Evolutionary conservation across 352 stramenopile genomes (phyloP), one percentile per base, ranked within the genome.

Genomic region (Globisporangium heterothallicum): DNA sequence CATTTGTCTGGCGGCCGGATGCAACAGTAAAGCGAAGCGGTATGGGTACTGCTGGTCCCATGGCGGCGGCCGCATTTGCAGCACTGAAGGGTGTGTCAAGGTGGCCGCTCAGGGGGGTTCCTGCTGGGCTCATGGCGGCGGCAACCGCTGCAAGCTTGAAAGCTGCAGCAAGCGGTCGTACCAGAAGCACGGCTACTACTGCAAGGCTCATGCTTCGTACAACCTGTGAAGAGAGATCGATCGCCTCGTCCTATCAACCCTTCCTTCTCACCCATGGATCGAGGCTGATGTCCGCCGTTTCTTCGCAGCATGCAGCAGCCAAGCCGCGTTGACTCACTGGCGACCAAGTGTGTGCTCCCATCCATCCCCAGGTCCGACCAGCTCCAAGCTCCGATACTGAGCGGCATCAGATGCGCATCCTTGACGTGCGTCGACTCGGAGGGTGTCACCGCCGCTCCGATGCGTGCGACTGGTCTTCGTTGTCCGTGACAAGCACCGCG

Each of bases 131-230:
- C 69, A 78, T 35, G 69, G 69, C 40, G 68, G 68, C 29, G 69
- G 69, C 51, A 74, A 72, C 49, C 64, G 64, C 41, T 81, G 71
- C 59, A 65, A 63, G 27, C 54, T 70, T 27, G 65, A 75, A 16
- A 66, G 68, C 36, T 81, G 71, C 63, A 72, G 43, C 36, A 75
- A 75, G 42, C 63, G 66, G 10, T 71, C 61, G 25, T 78, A 78
- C 60, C 71, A 78, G 40, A 73, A 73, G 49, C 60, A 73, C 49
- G 68, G 66, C 14, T 81, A 78, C 61, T 78, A 61, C 42, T 69
- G 71, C 53, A 78, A 76, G 34, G 58, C 44, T 26, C 66, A 75
- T 48, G 66, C 66, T 12, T 42, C 56, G 19, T 55, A 70, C 61
- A 66, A 61, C 49, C 40, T 29, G 2, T 59, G 49, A 58, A 38